Conservation (phyloP, 164 flowering plant genomes). For the Cinnamomum micranthum region DNA sequence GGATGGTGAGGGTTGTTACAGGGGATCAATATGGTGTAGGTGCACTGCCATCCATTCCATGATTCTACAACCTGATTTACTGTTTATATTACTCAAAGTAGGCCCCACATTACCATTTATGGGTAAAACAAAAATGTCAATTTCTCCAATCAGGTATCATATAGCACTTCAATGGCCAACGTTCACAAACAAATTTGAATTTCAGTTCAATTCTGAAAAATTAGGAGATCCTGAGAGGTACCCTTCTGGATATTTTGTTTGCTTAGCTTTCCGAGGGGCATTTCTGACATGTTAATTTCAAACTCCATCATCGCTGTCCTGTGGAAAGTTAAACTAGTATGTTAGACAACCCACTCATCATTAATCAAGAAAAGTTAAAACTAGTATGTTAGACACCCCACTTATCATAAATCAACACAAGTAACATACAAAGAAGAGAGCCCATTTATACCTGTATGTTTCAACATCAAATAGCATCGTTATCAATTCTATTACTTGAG, state of each 20-base stretch:
- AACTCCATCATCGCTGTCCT: conserved; percentile 99
- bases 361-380: conserved; percentile 7
- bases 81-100: not conserved
- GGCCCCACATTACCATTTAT: not conserved
- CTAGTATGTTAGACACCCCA: not conserved
- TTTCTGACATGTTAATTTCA: conserved; percentile 92
- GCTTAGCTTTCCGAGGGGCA: conserved; percentile 99
- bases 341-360: conserved; percentile 1
- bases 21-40: not conserved
- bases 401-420: not conserved
- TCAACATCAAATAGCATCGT: conserved; percentile 92
- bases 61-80: not conserved
- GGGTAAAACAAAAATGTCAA: not conserved
- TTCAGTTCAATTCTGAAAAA: too few relatives aligned
- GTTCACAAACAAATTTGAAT: not conserved
- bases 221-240: conserved; percentile 14
- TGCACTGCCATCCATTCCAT: not conserved
- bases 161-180: not conserved
- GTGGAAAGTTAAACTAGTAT: conserved; percentile 14
- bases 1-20: not conserved
- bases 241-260: conserved; percentile 87
- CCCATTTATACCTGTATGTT: conserved; percentile 66
- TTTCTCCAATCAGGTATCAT: not conserved
- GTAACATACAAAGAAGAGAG: conserved; percentile 5
- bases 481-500: conserved; percentile 67